Percentiles rank a stretch among this genome's conserved stretches.
phyloP scores from a whole-genome alignment of 2,329 filamentous ascomycete species.

The Cucurbitaria berberidis region DNA sequence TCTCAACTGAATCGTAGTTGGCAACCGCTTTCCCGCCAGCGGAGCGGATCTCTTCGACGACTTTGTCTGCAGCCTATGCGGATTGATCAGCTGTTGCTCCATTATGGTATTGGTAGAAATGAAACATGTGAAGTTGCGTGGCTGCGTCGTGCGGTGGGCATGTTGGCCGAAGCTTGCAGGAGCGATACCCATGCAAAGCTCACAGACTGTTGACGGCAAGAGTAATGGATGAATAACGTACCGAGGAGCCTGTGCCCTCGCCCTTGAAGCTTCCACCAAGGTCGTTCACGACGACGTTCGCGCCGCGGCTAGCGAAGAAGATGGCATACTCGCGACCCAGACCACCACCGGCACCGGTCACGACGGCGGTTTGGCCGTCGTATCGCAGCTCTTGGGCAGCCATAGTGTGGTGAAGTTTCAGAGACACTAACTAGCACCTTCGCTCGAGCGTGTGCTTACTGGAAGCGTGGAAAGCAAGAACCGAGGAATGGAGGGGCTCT shows the following conservation, averaged over 20 bases:
- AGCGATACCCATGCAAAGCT: background rate
- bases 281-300: constrained; percentile 96
- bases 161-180: background rate
- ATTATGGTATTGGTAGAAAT: background rate
- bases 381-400: constrained; percentile 68
- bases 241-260: constrained; percentile 85
- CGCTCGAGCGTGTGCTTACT: constrained; percentile 8
- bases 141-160: background rate
- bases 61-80: constrained; percentile 76
- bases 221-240: constrained; percentile 50
- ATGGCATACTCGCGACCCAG: constrained; percentile 81
- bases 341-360: constrained; percentile 85
- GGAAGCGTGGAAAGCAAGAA: constrained; percentile 8
- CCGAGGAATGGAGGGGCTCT: constrained; percentile 2
- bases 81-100: constrained; percentile 15
- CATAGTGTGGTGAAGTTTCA: constrained; percentile 32
- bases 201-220: background rate
- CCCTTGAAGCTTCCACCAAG: constrained; percentile 92
- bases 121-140: background rate
- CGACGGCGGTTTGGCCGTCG: constrained; percentile 86
- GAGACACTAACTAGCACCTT: constrained; percentile 6
- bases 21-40: constrained; percentile 94
- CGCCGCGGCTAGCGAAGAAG: constrained; percentile 91
- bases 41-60: constrained; percentile 82
- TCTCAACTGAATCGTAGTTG: constrained; percentile 95